These are phyloP conservation scores for Vitellaria paradoxa DNA, from an alignment of 179 eudicot genomes.

Conservation along the genomic window DNA sequence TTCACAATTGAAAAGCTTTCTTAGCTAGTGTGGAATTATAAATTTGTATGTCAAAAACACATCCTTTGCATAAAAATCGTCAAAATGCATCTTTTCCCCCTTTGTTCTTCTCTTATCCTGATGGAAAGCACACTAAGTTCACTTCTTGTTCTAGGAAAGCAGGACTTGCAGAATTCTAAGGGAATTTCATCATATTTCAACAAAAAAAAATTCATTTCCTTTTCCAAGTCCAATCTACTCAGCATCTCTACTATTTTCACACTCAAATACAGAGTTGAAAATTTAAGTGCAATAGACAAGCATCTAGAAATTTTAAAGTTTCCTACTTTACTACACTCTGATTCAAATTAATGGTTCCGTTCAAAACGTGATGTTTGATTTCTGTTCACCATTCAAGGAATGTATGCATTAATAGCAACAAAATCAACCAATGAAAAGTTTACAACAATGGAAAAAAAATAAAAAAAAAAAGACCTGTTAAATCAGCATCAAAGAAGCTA, in stretches of 20 bases:
- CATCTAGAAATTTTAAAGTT: neutral
- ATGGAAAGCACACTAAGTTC: neutral
- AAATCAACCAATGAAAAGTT: neutral
- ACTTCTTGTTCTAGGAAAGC: neutral
- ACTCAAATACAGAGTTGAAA: neutral
- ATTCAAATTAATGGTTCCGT: neutral
- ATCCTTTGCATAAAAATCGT: neutral
- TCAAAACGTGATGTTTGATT: neutral
- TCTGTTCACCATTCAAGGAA: neutral
- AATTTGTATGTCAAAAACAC: neutral
- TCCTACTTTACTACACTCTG: neutral
- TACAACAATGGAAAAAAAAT: neutral
- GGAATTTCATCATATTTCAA: neutral
- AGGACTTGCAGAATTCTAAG: neutral
- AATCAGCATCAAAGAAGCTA: constrained; percentile 97
- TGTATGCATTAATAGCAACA: too few species aligned
- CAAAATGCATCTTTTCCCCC: neutral
- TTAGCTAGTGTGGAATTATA: neutral
- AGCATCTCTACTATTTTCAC: neutral
- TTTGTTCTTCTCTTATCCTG: neutral
- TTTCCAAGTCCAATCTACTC: neutral
- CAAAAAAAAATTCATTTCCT: neutral
- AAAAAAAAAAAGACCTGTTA: constrained; percentile 62
- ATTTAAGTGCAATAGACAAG: neutral
- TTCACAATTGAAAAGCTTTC: neutral